Evolutionary conservation across 2,329 filamentous ascomycete species (phyloP), one percentile per base, ranked within the genome.

Genomic region (Botrytis fragariae): DNA sequence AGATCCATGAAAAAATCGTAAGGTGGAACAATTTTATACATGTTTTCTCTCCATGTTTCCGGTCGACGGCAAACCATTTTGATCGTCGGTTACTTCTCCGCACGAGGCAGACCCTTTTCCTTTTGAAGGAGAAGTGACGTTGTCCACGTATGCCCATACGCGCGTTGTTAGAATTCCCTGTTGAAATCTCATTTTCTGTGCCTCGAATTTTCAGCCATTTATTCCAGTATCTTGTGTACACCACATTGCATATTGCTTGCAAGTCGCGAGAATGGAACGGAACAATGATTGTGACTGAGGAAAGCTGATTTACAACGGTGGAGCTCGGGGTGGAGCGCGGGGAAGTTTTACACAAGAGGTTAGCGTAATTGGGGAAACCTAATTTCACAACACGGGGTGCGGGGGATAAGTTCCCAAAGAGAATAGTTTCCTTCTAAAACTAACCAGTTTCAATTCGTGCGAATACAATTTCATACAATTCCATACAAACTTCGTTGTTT

Each of bases 281-380:
- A n/a, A 14, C 5, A 4, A 9, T 20, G 22, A 20, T 7, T 4
- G 22, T 20, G 22, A 37, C 29, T 37, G 63, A 45, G 44, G 32
- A 51, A 65, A 51, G 39, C 18, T 32, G 18, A 29, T 12, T 64
- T 22, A 35, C 16, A 10, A 22, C 22, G 57, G 57, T 20, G 57
- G 57, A 60, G 57, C n/a, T 4, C 39, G n/a, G n/a, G 42, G 63
- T 67, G 63, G 63, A 51, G 63, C 32, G 44, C 29, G 63, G 63
- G 45, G 64, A 54, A 54, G n/a, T 67, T n/a, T 51, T 18, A 37
- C 35, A 18, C 22, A n/a, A 65, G 14, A 29, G 9, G 29, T 48
- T 65, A 48, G 62, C 9, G 29, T 48, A 7, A 32, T 65, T 48
- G 62, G 39, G 42, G 42, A 65, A 29, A 48, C n/a, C 61, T 20